These are phyloP conservation scores for Tricholoma terreum DNA, from an alignment of 768 basidiomycete genomes.

Conservation along the genomic window DNA sequence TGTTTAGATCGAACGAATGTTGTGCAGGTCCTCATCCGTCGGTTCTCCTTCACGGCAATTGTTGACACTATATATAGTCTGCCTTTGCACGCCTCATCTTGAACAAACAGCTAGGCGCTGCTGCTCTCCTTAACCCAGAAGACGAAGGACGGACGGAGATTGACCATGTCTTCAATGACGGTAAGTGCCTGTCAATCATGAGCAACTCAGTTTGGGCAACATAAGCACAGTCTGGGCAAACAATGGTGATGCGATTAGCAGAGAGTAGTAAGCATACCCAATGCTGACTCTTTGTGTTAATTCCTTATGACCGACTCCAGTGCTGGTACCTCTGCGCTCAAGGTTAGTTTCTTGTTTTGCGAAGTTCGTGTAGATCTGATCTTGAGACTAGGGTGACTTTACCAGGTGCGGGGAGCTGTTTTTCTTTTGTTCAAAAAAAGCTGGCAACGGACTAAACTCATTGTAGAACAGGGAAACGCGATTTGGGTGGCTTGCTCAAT, in stretches of 20 bases:
- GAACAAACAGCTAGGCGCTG: slow-evolving; percentile 66
- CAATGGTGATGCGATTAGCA: slow-evolving; percentile 93
- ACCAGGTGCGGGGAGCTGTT: slow-evolving; percentile 58
- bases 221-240: slow-evolving; percentile 88
- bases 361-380: not conserved
- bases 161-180: slow-evolving; percentile 78
- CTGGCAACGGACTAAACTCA: slow-evolving; percentile 7
- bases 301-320: slow-evolving; percentile 33
- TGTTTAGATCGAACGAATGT: slow-evolving; percentile 95
- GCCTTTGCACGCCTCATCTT: slow-evolving; percentile 88
- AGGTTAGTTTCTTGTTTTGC: slow-evolving; percentile 47
- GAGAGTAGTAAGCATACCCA: slow-evolving; percentile 65
- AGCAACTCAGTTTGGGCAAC: not conserved
- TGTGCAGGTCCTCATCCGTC: slow-evolving; percentile 56
- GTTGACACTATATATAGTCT: slow-evolving; percentile 47
- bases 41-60: not conserved
- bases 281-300: not conserved
- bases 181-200: slow-evolving; percentile 33
- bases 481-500: slow-evolving; percentile 86
- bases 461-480: slow-evolving; percentile 89
- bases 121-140: slow-evolving; percentile 60
- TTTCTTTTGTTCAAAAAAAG: too few species aligned
- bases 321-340: slow-evolving; percentile 94
- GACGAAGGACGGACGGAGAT: slow-evolving; percentile 54
- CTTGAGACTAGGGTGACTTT: slow-evolving; percentile 66